Conservation (phyloP, 306 rosid species). For the Dalbergia cochinchinensis region DNA sequence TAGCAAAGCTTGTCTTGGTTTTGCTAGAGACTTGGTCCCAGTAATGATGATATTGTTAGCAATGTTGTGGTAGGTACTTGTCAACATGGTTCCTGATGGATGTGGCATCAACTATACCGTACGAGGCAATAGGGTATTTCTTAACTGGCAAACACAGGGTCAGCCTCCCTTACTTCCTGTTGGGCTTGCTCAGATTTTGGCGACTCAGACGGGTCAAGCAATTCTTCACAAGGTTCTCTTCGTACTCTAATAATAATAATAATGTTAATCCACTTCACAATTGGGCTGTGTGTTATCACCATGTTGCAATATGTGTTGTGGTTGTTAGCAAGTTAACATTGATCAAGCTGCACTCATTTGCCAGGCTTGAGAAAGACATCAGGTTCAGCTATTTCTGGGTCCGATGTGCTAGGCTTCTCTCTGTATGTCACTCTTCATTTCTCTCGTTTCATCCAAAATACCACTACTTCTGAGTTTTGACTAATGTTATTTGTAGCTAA, state of each 20-base stretch:
- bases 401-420: conserved; percentile 83
- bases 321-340: background rate
- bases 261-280: background rate
- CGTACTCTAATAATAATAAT: background rate
- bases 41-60: conserved; percentile 23
- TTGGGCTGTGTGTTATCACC: background rate
- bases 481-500: too few species aligned
- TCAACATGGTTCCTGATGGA: conserved; percentile 96
- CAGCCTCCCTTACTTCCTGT: conserved; percentile 63
- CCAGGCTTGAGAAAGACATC: conserved; percentile 97
- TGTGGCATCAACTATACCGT: conserved; percentile 88
- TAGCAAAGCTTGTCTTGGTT: background rate
- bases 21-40: background rate
- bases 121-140: conserved; percentile 59
- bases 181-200: conserved; percentile 92
- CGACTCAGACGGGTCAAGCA: conserved; percentile 80
- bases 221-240: conserved; percentile 76
- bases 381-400: conserved; percentile 90
- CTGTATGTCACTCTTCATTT: conserved; percentile 58
- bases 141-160: conserved; percentile 65
- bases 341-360: conserved; percentile 30
- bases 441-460: too few species aligned
- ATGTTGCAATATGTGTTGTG: background rate
- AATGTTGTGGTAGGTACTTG: conserved; percentile 67
- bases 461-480: too few species aligned